Base-by-base conservation (phyloP, 2,329 filamentous ascomycete species). In the Phoma herbarum region DNA sequence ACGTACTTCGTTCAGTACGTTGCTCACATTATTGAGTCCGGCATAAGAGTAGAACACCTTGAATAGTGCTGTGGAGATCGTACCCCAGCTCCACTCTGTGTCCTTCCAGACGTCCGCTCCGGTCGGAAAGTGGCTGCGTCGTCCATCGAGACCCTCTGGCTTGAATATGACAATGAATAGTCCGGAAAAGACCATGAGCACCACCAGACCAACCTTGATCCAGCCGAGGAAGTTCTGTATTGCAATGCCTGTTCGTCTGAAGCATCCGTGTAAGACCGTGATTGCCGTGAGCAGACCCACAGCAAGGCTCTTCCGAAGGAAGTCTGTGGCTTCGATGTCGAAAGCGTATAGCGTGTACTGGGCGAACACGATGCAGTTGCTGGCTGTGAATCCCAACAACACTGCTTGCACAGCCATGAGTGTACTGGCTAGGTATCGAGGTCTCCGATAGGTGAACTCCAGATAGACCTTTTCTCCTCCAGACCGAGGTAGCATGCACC, bases 1-100 rank as follows among this genome's bases (percentile, higher is more conserved):
- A 59, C 86, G 86, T 20, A 91, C 88, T 70, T 91, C 89, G 68
- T 89, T 90, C 49, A 91, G 79, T 4, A 91, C 88, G 64, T 90
- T 89, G 75, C 88, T 90, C 61, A 88, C 81, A 59, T 90, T 91
- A 51, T 82, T 84, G 12, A 89, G 78, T 0, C 89, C 89, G 0
- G 87, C 81, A 56, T 90, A 91, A 0, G 88, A 89, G 71, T 90
- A 90, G 43, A 88, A 86, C 0, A 91, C 86, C 65, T 79, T 88
- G 77, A 88, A 88, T 0, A 91, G 75, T 0, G 88, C 84, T 0
- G 88, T 90, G 0, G 87, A 85, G n/a, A 91, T 79, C 1, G 85
- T 80, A 28, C 87, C 86, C 83, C 87, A 90, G 67, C 85, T 88
- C 88, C 88, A 91, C 53, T 88, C 85, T 1, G 86, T 89, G 31